These are phyloP conservation scores for Fusarium lyarnte DNA, from an alignment of 2,329 filamentous ascomycete species.

Conservation along the genomic window DNA sequence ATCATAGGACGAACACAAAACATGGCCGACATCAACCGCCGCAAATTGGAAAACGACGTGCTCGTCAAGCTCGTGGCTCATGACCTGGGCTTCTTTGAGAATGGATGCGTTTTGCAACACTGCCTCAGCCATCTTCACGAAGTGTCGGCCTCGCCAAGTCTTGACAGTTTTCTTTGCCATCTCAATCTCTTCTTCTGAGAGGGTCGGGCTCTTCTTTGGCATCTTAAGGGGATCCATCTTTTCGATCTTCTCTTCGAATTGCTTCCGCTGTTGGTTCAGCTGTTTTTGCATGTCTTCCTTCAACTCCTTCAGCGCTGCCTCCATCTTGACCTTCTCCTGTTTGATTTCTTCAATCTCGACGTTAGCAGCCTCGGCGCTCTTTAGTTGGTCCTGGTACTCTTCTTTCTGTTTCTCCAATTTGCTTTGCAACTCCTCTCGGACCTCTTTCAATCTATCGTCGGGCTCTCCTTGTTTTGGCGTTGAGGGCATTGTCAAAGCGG, in stretches of 20 bases:
- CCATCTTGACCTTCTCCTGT: conserved; percentile 86
- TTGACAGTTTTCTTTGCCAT: conserved; percentile 73
- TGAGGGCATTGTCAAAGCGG: conserved; percentile 90
- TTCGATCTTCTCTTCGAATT: conserved; percentile 85
- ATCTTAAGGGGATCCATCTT: conserved; percentile 74
- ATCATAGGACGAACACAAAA: conserved; percentile 92
- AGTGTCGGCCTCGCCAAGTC: conserved; percentile 85
- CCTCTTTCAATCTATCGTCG: conserved; percentile 77
- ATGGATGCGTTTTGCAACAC: conserved; percentile 87
- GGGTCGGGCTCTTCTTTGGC: conserved; percentile 67
- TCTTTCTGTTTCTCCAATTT: conserved; percentile 87
- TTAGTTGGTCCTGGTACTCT: conserved; percentile 81
- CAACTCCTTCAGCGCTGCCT: conserved; percentile 77
- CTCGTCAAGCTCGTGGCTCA: conserved; percentile 97
- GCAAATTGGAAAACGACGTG: conserved; percentile 94
- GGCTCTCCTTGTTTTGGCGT: conserved; percentile 83
- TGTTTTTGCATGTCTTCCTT: conserved; percentile 92
- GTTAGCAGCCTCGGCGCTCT: conserved; percentile 76
- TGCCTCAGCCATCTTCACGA: conserved; percentile 92
- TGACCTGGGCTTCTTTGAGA: conserved; percentile 95
- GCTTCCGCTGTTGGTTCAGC: conserved; percentile 82
- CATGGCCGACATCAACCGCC: conserved; percentile 88
- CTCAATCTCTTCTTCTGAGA: conserved; percentile 77
- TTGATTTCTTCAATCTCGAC: conserved; percentile 85
- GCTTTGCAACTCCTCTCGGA: conserved; percentile 83